Base-by-base conservation (phyloP, 2,329 filamentous ascomycete species). In the Trichocomaceae sp. region DNA sequence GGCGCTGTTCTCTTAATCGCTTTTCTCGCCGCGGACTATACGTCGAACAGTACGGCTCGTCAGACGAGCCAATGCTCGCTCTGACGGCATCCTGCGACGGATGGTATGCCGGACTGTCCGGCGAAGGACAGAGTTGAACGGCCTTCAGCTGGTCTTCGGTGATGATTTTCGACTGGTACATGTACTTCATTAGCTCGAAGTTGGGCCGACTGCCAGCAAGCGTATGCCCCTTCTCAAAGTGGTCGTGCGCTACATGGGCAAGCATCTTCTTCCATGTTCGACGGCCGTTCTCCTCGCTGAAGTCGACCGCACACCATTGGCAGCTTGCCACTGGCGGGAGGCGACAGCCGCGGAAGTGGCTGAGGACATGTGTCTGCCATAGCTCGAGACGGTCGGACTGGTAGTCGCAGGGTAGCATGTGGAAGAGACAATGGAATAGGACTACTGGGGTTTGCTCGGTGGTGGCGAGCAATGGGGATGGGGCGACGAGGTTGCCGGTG, bases 121-220 rank as follows among this genome's bases (percentile, higher is more conserved):
- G 68, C 7, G 66, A 63, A 2, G 72, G 69, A 17, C 67, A 63
- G 49, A 75, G 62, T 59, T 77, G 74, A 58, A 74, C 67, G 22
- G 69, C 65, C 59, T 73, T 75, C 59, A 75, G 71, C 57, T 76
- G 70, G 13, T 71, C 69, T 17, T 70, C 69, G 12, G 66, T 70
- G 57, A 77, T 75, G 51, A 77, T 65, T 29, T 71, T 66, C 51
- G 66, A 59, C 17, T 66, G 66, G 57, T 73, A 76, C 54, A 77
- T 67, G 61, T 75, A 75, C 50, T 69, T 70, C 73, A 76, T 75
- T 13, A 76, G 62, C 56, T 71, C 69, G 47, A 76, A 74, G 57
- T 74, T 73, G 6, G 72, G 68, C 45, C 69, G 65, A 47, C 69
- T 71, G 5, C 68, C 67, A 2, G 71, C 69, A 8, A 75, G 64